A percentile compares a stretch with the other conserved stretches of the same genome.
These are phyloP conservation scores for Cetraspora pellucida DNA, from an alignment of 192 early-diverging fungal genomes.

Conservation along the genomic window DNA sequence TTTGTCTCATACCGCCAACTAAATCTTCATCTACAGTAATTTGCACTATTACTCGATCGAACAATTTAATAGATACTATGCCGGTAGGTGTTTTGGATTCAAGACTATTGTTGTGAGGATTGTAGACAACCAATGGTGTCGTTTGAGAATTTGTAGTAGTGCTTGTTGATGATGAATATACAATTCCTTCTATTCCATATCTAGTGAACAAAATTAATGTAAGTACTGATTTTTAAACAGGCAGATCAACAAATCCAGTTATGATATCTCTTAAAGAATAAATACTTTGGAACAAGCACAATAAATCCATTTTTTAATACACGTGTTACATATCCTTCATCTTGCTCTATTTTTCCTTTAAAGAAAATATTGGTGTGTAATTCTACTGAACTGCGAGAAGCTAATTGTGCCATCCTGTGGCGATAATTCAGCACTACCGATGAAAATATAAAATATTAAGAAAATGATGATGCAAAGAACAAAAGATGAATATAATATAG, in stretches of 20 bases:
- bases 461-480: not conserved
- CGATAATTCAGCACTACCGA: conserved; percentile 81
- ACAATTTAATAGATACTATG: conserved; percentile 66
- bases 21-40: conserved; percentile 61
- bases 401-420: conserved; percentile 95
- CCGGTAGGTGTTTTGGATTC: conserved; percentile 38
- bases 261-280: not conserved
- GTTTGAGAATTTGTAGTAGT: conserved; percentile 25
- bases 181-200: conserved; percentile 92
- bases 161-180: conserved; percentile 62
- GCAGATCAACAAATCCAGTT: not conserved
- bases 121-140: conserved; percentile 41
- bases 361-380: conserved; percentile 97
- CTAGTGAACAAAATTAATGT: conserved; percentile 12
- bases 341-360: conserved; percentile 84
- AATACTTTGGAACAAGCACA: conserved; percentile 81
- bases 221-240: not conserved
- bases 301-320: conserved; percentile 94
- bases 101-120: conserved; percentile 48
- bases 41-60: conserved; percentile 78
- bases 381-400: conserved; percentile 91
- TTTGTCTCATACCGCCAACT: conserved; percentile 60
- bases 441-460: conserved; percentile 37
- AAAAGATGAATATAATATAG: not conserved
- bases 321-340: conserved; percentile 88